These are phyloP conservation scores for Populus nigra DNA, from an alignment of 345 rosid species.

Conservation along the genomic window DNA sequence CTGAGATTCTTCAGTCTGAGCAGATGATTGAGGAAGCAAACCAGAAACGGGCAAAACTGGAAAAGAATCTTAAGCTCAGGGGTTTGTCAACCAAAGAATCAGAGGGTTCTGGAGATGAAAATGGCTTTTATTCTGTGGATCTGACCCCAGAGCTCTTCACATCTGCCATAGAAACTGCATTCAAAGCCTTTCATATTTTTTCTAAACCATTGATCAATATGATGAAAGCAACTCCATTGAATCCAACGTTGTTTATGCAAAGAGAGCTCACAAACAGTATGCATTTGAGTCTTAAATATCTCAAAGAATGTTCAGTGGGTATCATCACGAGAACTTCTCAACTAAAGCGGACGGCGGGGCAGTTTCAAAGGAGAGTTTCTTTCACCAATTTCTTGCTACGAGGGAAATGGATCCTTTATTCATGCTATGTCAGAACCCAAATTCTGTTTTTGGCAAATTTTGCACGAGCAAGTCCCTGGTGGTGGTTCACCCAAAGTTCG, in stretches of 20 bases:
- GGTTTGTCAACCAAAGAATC: conserved; percentile 67
- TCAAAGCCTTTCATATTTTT: conserved; percentile 77
- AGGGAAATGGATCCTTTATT: conserved; percentile 76
- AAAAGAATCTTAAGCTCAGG: conserved; percentile 76
- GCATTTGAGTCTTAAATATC: conserved; percentile 84
- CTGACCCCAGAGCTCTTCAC: conserved; percentile 63
- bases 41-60: conserved; percentile 67
- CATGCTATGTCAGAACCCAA: conserved; percentile 67
- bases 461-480: conserved; percentile 62
- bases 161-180: conserved; percentile 59
- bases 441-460: conserved; percentile 66
- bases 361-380: conserved; percentile 54
- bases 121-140: conserved; percentile 44
- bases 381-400: conserved; percentile 61
- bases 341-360: conserved; percentile 38
- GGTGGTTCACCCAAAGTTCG: conserved; percentile 82
- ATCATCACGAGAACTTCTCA: conserved; percentile 61
- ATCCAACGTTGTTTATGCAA: conserved; percentile 64
- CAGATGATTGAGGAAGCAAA: conserved; percentile 72
- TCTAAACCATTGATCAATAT: conserved; percentile 78
- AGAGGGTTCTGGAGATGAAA: conserved; percentile 49
- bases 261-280: conserved; percentile 78
- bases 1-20: conserved; percentile 69
- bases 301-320: conserved; percentile 76
- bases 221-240: conserved; percentile 88